These are phyloP conservation scores for Lunasporangiospora selenospora DNA, from an alignment of 192 early-diverging fungal genomes.

Conservation along the genomic window DNA sequence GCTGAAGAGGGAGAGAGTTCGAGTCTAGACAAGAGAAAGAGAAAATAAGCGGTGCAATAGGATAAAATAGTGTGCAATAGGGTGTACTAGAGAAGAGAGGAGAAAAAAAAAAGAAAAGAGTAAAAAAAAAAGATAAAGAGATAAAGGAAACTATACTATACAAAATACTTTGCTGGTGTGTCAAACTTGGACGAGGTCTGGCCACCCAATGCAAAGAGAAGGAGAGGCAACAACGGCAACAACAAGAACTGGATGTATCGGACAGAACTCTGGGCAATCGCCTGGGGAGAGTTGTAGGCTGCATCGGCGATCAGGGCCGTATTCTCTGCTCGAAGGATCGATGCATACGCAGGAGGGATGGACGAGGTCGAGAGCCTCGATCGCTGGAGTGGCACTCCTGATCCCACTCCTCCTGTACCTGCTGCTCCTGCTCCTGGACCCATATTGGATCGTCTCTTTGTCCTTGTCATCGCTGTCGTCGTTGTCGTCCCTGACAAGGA, in stretches of 20 bases:
- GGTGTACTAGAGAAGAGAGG: neutral
- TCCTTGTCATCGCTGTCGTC: neutral
- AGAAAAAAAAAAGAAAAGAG: neutral
- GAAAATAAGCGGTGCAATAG: no score
- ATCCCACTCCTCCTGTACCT: no score
- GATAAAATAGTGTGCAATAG: neutral
- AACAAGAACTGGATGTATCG: constrained; percentile 35
- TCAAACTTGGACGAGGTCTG: constrained; percentile 36
- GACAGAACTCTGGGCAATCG: constrained; percentile 14
- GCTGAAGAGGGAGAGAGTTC: no score
- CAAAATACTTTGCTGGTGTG: constrained; percentile 19
- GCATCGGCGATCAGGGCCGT: no score
- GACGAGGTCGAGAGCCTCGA: no score
- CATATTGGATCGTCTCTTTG: neutral
- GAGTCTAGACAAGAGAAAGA: no score
- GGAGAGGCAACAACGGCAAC: constrained; percentile 21
- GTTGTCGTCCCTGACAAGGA: constrained; percentile 1
- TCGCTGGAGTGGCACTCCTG: no score
- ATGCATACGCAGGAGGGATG: no score
- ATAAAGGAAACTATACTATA: neutral
- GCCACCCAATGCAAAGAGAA: constrained; percentile 29
- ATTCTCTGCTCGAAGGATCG: no score
- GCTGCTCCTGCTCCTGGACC: neutral
- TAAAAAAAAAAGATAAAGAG: neutral
- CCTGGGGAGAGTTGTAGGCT: constrained; percentile 15